Evolutionary conservation across 768 basidiomycete species (phyloP).

Genomic region (Agrocybe pediades): DNA sequence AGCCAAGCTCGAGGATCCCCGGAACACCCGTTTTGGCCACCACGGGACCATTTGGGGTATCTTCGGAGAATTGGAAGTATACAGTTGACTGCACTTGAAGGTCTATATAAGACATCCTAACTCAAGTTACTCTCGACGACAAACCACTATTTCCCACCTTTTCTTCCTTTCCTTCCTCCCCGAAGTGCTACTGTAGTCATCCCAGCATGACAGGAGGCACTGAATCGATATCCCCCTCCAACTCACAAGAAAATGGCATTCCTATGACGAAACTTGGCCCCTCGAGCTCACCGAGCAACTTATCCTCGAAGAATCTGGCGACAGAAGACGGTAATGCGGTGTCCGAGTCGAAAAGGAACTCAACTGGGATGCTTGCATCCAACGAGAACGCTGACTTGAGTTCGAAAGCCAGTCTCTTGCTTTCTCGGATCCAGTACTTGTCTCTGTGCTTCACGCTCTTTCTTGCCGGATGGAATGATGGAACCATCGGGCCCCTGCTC

Average conservation of each 20-base stretch:
- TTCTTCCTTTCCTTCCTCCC: too few species aligned
- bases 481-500: constrained; percentile 70
- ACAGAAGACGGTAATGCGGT: too few species aligned
- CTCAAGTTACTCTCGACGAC: not conserved
- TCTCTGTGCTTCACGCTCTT: constrained; percentile 59
- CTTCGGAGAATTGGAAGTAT: not conserved
- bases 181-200: too few species aligned
- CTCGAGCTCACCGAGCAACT: not conserved
- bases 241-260: not conserved
- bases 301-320: not conserved
- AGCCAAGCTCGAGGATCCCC: too few species aligned
- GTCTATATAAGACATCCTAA: not conserved
- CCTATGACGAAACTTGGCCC: not conserved
- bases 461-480: constrained; percentile 79
- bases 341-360: too few species aligned
- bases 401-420: not conserved
- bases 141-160: too few species aligned
- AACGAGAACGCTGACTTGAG: not conserved
- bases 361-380: not conserved
- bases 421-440: constrained; percentile 44
- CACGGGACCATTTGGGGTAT: not conserved
- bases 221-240: too few species aligned
- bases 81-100: not conserved
- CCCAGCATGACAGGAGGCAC: too few species aligned
- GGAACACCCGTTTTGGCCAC: not conserved